Evolutionary conservation across 2,329 filamentous ascomycete genomes (phyloP), one percentile per base, ranked within the genome.

Genomic region (Lachnellula hyalina): DNA sequence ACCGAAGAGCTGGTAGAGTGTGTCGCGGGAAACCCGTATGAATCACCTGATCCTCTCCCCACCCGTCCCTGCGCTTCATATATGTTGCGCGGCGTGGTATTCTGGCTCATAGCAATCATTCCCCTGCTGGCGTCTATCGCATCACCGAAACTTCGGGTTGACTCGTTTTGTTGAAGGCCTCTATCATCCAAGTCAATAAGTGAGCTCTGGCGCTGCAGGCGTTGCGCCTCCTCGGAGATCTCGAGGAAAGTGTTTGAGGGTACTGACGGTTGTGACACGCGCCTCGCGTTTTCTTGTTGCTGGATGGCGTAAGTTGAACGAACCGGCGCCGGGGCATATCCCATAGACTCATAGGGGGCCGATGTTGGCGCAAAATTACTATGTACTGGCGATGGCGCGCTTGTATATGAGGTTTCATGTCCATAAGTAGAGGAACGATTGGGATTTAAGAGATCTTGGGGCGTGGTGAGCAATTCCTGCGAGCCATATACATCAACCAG

Each of bases 71-170:
- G 75, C 61, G 82, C 80, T 58, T 87, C 90, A 68, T 96, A 96
- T 65, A 96, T 90, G 69, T 93, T 94, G 59, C 92, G 80, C 12
- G 92, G 90, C 1, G 91, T 96, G 65, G 91, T 96, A 67, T 96
- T 91, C 74, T 96, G 91, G 80, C 90, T 96, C 81, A 97, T 89
- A 38, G 91, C 90, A 25, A 96, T 82, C 89, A 97, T 96, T 64
- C 91, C 90, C 58, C 94, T 88, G 70, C 91, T 92, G 23, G 92
- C 92, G 71, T 96, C 93, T 54, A 97, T 84, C 28, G 90, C 90
- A 69, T 96, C 93, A 62, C 87, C 89, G 71, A 92, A 95, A 64
- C 85, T 87, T 64, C 86, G 79, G 53, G 80, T 77, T 49, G 72
- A 67, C 71, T 77, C 85, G 69, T 74, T 82, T 75, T 74, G 82